Conservation (phyloP, 2,329 filamentous ascomycete genomes). For the Fusarium secorum region DNA sequence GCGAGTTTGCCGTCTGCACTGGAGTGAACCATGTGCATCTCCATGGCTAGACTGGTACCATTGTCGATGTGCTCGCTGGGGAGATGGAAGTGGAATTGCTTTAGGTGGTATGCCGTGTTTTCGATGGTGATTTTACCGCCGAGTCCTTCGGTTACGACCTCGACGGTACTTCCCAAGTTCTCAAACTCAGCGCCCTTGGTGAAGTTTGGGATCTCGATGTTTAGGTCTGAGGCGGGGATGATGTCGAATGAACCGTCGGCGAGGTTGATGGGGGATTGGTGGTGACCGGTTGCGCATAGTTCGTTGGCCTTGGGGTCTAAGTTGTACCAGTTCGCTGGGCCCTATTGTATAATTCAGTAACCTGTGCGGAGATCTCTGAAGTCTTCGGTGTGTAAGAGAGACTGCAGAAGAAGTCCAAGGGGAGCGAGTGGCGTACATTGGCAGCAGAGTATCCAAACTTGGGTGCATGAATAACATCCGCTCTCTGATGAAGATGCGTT, state of each 20-base stretch:
- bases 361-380: rapidly evolving
- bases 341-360: constrained; percentile 37
- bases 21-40: constrained; percentile 45
- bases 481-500: constrained; percentile 47
- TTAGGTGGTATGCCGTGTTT: constrained; percentile 52
- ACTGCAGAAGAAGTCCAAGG: rapidly evolving
- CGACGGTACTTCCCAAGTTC: constrained; percentile 61
- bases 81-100: constrained; percentile 68
- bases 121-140: constrained; percentile 55
- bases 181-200: constrained; percentile 53
- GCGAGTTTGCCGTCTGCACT: constrained; percentile 35
- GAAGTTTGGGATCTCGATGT: constrained; percentile 48
- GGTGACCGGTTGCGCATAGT: constrained; percentile 56
- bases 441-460: constrained; percentile 50
- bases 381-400: rapidly evolving
- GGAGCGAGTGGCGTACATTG: constrained; percentile 40
- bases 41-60: constrained; percentile 43
- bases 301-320: constrained; percentile 52
- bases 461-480: constrained; percentile 45
- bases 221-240: constrained; percentile 44
- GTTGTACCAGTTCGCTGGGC: constrained; percentile 62
- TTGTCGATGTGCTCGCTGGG: constrained; percentile 65
- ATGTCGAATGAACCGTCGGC: constrained; percentile 40
- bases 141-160: constrained; percentile 53
- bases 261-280: constrained; percentile 66